phyloP scores from a whole-genome alignment of 2,329 filamentous ascomycete species.

The Paracoccidioides lutzii region DNA sequence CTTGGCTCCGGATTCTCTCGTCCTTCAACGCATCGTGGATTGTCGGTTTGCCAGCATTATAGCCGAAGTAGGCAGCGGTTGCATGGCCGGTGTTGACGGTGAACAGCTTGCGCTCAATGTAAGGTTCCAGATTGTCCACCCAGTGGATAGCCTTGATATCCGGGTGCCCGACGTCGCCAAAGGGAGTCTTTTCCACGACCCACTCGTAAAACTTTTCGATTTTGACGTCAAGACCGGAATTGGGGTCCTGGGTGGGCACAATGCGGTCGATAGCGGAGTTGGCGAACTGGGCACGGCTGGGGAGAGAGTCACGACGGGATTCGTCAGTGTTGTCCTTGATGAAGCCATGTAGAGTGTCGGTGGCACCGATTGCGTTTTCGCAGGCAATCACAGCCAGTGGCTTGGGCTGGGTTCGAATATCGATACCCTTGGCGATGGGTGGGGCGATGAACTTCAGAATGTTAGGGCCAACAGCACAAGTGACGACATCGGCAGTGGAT shows the following conservation, averaged over 20 bases:
- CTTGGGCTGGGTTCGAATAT: constrained; percentile 49
- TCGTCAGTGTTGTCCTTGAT: constrained; percentile 66
- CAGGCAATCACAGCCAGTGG: constrained; percentile 90
- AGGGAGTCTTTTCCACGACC: constrained; percentile 84
- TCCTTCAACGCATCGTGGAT: constrained; percentile 84
- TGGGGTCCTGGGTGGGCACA: constrained; percentile 73
- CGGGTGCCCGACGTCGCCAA: constrained; percentile 57
- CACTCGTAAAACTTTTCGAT: constrained; percentile 99
- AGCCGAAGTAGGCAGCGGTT: constrained; percentile 88
- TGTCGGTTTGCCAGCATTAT: constrained; percentile 71
- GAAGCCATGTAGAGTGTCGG: constrained; percentile 68
- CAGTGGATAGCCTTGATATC: constrained; percentile 80
- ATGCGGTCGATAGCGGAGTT: constrained; percentile 99
- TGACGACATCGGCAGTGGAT: constrained; percentile 75
- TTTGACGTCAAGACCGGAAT: constrained; percentile 75
- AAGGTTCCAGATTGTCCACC: constrained; percentile 81
- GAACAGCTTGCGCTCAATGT: constrained; percentile 98
- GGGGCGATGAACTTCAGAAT: constrained; percentile 94
- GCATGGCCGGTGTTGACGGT: constrained; percentile 98
- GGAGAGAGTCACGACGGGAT: constrained; percentile 53
- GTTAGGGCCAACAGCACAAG: constrained; percentile 92
- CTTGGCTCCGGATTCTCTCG: constrained; percentile 62
- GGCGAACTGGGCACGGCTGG: constrained; percentile 71
- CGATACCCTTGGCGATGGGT: constrained; percentile 87
- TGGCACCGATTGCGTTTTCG: constrained; percentile 94